Evolutionary conservation across 257 asterid species (phyloP).

Genomic region (Gardenia jasminoides): DNA sequence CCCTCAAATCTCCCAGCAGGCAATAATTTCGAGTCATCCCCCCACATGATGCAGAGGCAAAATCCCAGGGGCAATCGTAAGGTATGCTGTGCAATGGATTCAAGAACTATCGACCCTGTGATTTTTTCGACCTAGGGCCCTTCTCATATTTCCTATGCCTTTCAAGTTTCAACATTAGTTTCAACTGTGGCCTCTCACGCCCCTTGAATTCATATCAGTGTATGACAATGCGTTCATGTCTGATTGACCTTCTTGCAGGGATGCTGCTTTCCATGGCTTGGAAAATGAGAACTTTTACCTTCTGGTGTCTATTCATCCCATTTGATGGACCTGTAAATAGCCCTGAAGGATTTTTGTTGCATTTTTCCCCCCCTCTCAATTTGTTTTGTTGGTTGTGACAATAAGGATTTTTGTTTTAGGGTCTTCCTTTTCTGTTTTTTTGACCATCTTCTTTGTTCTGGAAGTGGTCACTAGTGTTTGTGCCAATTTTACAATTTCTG

Average conservation of each 20-base stretch:
- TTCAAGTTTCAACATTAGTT: background rate
- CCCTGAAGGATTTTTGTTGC: constrained; percentile 11
- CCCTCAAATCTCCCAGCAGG: constrained; percentile 35
- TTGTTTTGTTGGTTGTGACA: constrained; percentile 11
- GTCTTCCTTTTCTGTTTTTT: background rate
- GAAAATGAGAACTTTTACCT: constrained; percentile 14
- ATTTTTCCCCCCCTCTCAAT: background rate
- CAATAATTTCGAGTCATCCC: constrained; percentile 36
- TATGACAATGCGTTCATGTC: background rate
- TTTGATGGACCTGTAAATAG: constrained; percentile 18
- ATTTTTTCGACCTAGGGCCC: background rate
- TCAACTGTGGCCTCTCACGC: background rate
- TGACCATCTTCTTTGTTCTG: background rate
- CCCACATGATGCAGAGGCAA: constrained; percentile 26
- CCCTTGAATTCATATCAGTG: background rate
- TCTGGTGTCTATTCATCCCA: background rate
- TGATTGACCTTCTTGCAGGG: constrained; percentile 16
- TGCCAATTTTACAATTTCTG: background rate
- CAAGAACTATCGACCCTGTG: background rate
- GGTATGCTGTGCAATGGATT: constrained; percentile 29
- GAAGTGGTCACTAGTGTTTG: background rate
- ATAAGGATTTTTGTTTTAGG: background rate
- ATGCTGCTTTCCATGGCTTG: constrained; percentile 30
- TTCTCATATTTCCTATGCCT: background rate
- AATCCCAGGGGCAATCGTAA: constrained; percentile 24